Evolutionary conservation across 768 basidiomycete genomes (phyloP).

Genomic region (Collybia sordida): DNA sequence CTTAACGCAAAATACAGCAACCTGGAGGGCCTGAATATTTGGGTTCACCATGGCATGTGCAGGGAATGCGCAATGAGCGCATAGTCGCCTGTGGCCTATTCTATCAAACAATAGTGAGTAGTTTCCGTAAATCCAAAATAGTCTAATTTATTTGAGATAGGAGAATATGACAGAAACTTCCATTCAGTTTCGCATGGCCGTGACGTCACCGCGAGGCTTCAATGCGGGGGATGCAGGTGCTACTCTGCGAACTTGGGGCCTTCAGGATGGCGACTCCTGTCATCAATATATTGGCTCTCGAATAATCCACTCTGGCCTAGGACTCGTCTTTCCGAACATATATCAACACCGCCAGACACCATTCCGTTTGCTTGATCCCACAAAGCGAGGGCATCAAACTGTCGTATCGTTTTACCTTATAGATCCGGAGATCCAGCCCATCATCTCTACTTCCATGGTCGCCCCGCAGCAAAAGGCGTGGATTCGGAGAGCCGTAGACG

Average conservation of each 20-base stretch:
- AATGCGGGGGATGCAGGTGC: constrained; percentile 44
- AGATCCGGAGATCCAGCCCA: constrained; percentile 40
- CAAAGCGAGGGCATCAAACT: constrained; percentile 40
- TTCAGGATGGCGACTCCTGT: constrained; percentile 43
- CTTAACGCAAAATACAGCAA: constrained; percentile 17
- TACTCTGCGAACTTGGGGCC: constrained; percentile 49
- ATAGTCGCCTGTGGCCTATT: constrained; percentile 48
- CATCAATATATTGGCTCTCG: constrained; percentile 47
- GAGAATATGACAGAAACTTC: constrained; percentile 39
- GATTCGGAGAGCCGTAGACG: constrained; percentile 37
- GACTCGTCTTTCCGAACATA: constrained; percentile 54
- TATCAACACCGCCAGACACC: constrained; percentile 47
- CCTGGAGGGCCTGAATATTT: constrained; percentile 31
- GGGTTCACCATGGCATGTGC: constrained; percentile 46
- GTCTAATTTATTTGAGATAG: constrained; percentile 19
- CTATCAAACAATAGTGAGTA: constrained; percentile 37
- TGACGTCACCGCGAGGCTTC: constrained; percentile 44
- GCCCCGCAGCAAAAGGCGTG: constrained; percentile 51
- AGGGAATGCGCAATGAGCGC: constrained; percentile 53
- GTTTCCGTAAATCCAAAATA: background rate
- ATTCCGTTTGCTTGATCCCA: constrained; percentile 38
- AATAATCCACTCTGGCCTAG: constrained; percentile 33
- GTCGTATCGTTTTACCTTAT: constrained; percentile 48
- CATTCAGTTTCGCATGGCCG: constrained; percentile 51
- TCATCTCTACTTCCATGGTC: constrained; percentile 42